Evolutionary conservation across 1,284 basidiomycete species (phyloP), one percentile per base, ranked within the genome.

Genomic region (Tausonia pullulans): DNA sequence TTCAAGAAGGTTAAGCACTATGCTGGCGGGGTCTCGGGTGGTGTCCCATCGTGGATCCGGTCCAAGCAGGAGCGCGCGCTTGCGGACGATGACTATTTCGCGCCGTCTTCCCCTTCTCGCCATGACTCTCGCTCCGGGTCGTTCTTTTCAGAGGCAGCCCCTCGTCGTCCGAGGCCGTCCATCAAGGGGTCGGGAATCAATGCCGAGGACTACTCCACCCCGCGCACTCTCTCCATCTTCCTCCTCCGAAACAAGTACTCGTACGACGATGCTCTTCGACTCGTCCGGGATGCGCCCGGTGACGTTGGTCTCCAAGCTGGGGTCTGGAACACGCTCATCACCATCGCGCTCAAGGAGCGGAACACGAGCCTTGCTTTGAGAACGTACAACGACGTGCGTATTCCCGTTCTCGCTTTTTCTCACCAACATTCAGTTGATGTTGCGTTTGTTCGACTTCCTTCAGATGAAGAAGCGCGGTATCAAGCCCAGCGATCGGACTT

Each of bases 391-490:
- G 57, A 58, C 45, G 57, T 58, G n/a, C 46, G 57, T 48, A 39
- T 5, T 39, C 11, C 4, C 3, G n/a, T 58, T 54, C 51, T 52
- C 51, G 13, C 27, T 27, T 27, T 27, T 27, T 27, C 27, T 27
- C 27, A 27, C 27, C 27, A 2, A 27, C 27, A 27, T 27, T 27
- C 27, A 27, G 27, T 27, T 27, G 27, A 27, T 27, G 27, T 27
- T 27, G 27, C 27, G 27, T 27, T 27, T 39, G 6, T 40, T 10
- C 39, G 11, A 5, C 46, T 39, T 6, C 4, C 39, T 40, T 44
- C 60, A 76, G 75, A 78, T 78, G 76, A 77, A 77, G 68, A 75
- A 74, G 62, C 67, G 73, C 41, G 72, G 71, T n/a, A 70, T 74
- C 14, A 62, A 63, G 16, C 74, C 76, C 0, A 70, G 70, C 0